Base-by-base conservation (phyloP, 2,329 filamentous ascomycete genomes). In the Aspergillus sp. region DNA sequence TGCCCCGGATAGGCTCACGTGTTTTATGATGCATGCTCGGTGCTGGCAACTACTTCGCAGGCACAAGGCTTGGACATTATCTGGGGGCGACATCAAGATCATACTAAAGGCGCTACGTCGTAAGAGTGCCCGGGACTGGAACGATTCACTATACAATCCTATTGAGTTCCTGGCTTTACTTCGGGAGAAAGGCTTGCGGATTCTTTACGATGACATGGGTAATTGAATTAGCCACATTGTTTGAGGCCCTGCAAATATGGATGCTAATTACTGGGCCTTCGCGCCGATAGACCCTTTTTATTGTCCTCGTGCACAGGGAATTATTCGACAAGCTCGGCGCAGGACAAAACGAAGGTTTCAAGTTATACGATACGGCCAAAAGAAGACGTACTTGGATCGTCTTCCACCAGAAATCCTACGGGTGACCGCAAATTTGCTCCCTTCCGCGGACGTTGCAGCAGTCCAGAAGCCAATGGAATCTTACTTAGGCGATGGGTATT, bases 401-500 rank as follows among this genome's bases (percentile, higher is more conserved):
- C 53, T 55, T 7, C 45, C 45, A 4, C 7, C 26, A 20, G 53
- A 55, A 24, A 15, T 55, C n/a, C 17, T 55, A n/a, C 24, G n/a
- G 26, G 12, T 55, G 38, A 22, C 24, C n/a, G 11, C 45, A 18
- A 24, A 55, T n/a, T 43, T 42, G 34, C 53, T 55, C 45, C 20
- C 34, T 1, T 22, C 22, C 11, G 2, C 22, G 12, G 53, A 55
- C 17, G 45, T 55, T 30, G 9, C 45, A n/a, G 38, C 45, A 3
- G 36, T 49, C 17, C 44, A 55, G 53, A 49, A 49, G 13, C 38
- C 36, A 4, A 55, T 43, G 2, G 44, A 38, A 12, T 49, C 18
- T n/a, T 49, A 55, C 17, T 18, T 55, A 2, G 36, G 53, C 4
- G 53, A 55, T 49, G 26, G 3, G 17, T 55, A 55, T 43, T 55